Conservation (phyloP, 345 rosid genomes). For the Aurinia saxatilis region DNA sequence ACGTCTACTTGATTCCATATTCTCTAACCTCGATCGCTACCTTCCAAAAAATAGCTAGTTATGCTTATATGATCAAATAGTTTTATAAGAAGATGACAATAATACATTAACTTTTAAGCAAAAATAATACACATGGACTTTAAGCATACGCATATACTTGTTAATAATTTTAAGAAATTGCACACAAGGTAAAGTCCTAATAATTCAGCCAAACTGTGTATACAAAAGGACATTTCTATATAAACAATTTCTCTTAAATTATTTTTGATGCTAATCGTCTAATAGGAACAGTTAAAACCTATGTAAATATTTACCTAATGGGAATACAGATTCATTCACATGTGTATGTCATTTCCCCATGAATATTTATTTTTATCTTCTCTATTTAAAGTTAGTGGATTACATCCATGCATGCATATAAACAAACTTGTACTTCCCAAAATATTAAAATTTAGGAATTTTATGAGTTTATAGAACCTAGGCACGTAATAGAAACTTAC, state of each 20-base stretch:
- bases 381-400: conserved; percentile 11
- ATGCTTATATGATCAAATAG: background rate
- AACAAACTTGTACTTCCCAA: conserved; percentile 7
- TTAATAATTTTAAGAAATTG: too few species aligned
- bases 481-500: background rate
- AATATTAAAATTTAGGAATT: background rate
- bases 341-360: background rate
- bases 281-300: too few species aligned
- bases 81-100: background rate
- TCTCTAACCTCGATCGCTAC: conserved; percentile 14
- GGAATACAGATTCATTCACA: conserved; percentile 8
- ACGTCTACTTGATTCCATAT: conserved; percentile 4
- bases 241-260: background rate
- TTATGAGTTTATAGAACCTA: conserved; percentile 11
- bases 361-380: background rate
- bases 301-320: background rate
- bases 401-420: conserved; percentile 28
- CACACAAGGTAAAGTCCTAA: background rate
- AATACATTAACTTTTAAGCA: background rate
- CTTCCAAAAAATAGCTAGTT: conserved; percentile 7
- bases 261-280: too few species aligned
- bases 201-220: background rate
- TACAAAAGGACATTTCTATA: too few species aligned
- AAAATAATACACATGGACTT: too few species aligned
- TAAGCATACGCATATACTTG: background rate